Evolutionary conservation across 2,329 filamentous ascomycete genomes (phyloP), one percentile per base, ranked within the genome.

Genomic region (Diaporthe ampelina): DNA sequence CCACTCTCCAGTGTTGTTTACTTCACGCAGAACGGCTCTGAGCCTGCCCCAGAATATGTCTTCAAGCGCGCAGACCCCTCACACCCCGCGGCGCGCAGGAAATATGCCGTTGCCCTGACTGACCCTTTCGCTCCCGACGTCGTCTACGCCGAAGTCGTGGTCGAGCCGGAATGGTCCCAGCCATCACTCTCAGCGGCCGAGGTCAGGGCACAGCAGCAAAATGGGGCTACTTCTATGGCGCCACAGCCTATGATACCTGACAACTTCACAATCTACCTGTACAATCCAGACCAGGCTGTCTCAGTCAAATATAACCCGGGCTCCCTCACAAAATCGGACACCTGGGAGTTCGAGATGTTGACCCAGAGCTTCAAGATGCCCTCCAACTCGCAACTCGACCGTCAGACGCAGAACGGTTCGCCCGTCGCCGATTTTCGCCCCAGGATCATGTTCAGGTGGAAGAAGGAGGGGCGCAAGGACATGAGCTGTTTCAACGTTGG

Each of bases 341-440:
- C 91, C 71, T 99, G 96, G 93, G 94, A 97, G 77, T 98, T 99
- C 83, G 94, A 96, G 82, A 92, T 99, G 84, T 97, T 97, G 0
- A 91, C 95, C 80, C 92, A 92, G 75, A 94, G 92, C 35, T 99
- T 99, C 82, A 91, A 93, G 40, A 87, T 92, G 72, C 97, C 97
- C 0, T 97, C 94, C 17, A 86, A 88, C 0, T 97, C 94, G 52
- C 89, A 90, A 65, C 86, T 99, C 58, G 97, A 98, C 81, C 91
- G 92, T 65, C 92, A 92, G 45, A 89, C 91, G 77, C 88, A 85
- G 75, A 91, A 93, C 45, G 61, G 65, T 10, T 32, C 48, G 29
- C 35, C 74, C 3, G 76, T 58, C 24, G 73, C 74, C 80, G 85
- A 91, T 81, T 78, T 89, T 37, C 90, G 91, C 0, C 95, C 95